Conservation (phyloP, 192 early-diverging fungal species). For the Backusella sp. region DNA sequence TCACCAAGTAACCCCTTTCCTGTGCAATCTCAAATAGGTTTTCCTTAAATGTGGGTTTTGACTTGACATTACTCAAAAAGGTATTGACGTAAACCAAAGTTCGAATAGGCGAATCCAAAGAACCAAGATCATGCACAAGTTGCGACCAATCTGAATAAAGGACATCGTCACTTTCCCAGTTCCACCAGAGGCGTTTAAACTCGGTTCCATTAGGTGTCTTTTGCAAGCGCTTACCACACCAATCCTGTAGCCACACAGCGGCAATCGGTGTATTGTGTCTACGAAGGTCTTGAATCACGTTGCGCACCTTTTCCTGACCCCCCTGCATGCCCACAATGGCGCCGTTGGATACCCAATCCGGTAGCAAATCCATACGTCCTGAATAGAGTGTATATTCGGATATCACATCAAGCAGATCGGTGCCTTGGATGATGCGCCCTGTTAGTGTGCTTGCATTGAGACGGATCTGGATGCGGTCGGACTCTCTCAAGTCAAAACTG, state of each 20-base stretch:
- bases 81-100: conserved; percentile 36
- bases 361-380: conserved; percentile 37
- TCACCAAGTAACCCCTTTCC: conserved; percentile 27
- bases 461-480: conserved; percentile 28
- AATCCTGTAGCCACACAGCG: conserved; percentile 40
- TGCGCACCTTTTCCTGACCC: conserved; percentile 29
- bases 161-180: conserved; percentile 37
- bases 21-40: conserved; percentile 33
- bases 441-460: conserved; percentile 11
- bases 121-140: conserved; percentile 15
- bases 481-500: conserved; percentile 32
- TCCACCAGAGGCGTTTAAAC: conserved; percentile 40
- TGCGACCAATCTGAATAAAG: conserved; percentile 33
- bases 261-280: conserved; percentile 26
- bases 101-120: background rate
- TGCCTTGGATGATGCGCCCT: conserved; percentile 35
- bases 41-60: conserved; percentile 10
- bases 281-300: conserved; percentile 18
- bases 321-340: conserved; percentile 39
- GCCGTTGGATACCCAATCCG: conserved; percentile 35
- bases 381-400: conserved; percentile 37
- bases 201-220: conserved; percentile 17
- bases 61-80: conserved; percentile 24
- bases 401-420: conserved; percentile 29
- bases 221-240: conserved; percentile 32